These are phyloP conservation scores for Podaxis mareebaensis DNA, from an alignment of 768 basidiomycete species.

Conservation along the genomic window DNA sequence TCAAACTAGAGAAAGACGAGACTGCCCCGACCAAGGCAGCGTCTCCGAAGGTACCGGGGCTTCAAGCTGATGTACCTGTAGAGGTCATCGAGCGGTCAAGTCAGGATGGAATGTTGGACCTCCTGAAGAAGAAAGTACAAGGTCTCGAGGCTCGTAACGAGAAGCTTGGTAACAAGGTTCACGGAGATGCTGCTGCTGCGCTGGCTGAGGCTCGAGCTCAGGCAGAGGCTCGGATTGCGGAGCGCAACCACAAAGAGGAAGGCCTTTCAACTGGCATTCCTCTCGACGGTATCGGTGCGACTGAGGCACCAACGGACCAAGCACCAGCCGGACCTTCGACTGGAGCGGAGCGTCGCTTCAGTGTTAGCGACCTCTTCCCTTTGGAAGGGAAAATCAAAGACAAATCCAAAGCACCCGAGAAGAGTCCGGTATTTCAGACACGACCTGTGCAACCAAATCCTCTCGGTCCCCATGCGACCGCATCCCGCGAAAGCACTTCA, in stretches of 20 bases:
- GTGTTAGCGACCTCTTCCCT: constrained; percentile 62
- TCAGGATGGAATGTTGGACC: constrained; percentile 58
- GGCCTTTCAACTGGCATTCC: constrained; percentile 25
- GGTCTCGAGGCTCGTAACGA: constrained; percentile 58
- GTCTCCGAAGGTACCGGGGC: background rate
- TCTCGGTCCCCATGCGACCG: constrained; percentile 5
- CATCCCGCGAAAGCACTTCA: constrained; percentile 39
- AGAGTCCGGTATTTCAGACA: constrained; percentile 26
- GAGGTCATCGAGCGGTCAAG: constrained; percentile 18
- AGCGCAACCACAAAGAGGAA: constrained; percentile 56
- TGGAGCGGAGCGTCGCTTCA: constrained; percentile 40
- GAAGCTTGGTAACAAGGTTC: constrained; percentile 62
- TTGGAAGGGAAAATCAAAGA: constrained; percentile 35
- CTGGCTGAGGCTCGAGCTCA: constrained; percentile 68
- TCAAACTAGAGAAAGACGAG: constrained; percentile 44
- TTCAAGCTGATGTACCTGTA: background rate
- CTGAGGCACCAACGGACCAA: background rate
- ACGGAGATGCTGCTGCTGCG: constrained; percentile 44
- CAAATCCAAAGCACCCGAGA: constrained; percentile 31
- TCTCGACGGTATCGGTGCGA: background rate
- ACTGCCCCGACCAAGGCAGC: constrained; percentile 27
- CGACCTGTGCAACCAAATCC: constrained; percentile 10
- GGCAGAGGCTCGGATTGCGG: constrained; percentile 69
- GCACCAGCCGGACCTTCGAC: constrained; percentile 3
- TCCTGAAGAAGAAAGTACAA: constrained; percentile 72